Conservation (phyloP, 306 rosid species). For the Cucumis melo region DNA sequence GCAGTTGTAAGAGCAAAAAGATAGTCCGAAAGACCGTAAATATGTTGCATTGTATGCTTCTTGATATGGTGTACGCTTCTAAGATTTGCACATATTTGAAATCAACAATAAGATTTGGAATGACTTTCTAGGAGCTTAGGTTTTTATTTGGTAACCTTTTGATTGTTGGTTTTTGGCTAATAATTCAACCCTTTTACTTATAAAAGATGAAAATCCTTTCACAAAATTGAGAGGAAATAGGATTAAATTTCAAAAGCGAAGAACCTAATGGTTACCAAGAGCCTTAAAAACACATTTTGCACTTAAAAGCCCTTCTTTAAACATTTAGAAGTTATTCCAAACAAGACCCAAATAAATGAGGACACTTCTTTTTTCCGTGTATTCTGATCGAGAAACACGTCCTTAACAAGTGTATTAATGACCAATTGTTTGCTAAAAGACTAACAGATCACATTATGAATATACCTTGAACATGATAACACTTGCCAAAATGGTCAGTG, state of each 20-base stretch:
- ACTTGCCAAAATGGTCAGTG: constrained; percentile 90
- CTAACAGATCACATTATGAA: neutral
- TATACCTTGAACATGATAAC: constrained; percentile 95
- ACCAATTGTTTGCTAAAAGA: neutral
- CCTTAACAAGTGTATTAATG: no score
- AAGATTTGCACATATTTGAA: neutral
- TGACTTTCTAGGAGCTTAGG: no score
- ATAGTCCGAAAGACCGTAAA: neutral
- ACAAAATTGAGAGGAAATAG: no score
- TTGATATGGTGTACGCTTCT: neutral
- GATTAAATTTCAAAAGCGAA: no score
- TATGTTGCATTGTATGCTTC: neutral
- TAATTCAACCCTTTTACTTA: no score
- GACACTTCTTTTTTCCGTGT: neutral
- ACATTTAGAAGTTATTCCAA: neutral
- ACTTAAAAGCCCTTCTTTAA: neutral
- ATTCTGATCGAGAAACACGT: neutral
- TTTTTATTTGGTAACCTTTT: no score
- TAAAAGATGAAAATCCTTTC: no score
- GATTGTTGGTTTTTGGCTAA: no score
- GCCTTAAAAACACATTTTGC: neutral
- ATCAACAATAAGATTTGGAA: neutral
- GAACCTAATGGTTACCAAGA: no score
- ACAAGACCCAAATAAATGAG: neutral
- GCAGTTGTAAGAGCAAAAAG: neutral